These are phyloP conservation scores for Mortierella sp. DNA, from an alignment of 371 early-diverging fungal species.

Conservation along the genomic window DNA sequence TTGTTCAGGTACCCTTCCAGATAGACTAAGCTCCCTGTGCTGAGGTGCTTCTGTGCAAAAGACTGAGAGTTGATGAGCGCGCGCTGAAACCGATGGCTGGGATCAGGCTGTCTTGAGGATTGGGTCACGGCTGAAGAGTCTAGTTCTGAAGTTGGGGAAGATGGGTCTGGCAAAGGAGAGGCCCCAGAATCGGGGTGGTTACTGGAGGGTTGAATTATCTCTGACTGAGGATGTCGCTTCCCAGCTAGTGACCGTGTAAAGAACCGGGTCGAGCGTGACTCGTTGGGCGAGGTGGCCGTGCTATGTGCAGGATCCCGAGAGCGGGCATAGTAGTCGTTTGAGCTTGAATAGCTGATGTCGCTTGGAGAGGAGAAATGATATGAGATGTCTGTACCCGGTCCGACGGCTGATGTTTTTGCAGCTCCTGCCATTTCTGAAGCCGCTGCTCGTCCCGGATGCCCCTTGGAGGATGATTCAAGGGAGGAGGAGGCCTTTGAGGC, in stretches of 20 bases:
- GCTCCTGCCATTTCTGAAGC: too few species aligned
- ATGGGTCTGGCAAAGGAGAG: neutral
- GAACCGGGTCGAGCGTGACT: constrained; percentile 20
- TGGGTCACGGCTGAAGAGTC: neutral
- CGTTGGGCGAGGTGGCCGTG: constrained; percentile 1
- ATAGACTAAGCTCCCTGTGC: constrained; percentile 38
- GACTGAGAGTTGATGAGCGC: constrained; percentile 10
- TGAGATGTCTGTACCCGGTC: too few species aligned
- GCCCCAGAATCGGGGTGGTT: neutral
- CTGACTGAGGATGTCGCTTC: constrained; percentile 27
- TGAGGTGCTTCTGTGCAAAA: constrained; percentile 30
- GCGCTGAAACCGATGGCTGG: neutral
- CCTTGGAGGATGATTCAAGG: too few species aligned
- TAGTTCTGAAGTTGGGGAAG: constrained; percentile 2
- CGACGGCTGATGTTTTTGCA: too few species aligned
- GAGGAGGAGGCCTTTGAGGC: too few species aligned
- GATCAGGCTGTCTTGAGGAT: neutral
- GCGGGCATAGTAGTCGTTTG: too few species aligned
- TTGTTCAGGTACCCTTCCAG: constrained; percentile 75
- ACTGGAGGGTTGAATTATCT: neutral
- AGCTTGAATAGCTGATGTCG: too few species aligned
- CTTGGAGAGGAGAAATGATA: too few species aligned
- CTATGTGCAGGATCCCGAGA: too few species aligned
- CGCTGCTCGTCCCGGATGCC: too few species aligned
- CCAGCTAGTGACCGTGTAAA: constrained; percentile 35